phyloP scores from a whole-genome alignment of 2,329 filamentous ascomycete species.

The Shiraia bambusicola region DNA sequence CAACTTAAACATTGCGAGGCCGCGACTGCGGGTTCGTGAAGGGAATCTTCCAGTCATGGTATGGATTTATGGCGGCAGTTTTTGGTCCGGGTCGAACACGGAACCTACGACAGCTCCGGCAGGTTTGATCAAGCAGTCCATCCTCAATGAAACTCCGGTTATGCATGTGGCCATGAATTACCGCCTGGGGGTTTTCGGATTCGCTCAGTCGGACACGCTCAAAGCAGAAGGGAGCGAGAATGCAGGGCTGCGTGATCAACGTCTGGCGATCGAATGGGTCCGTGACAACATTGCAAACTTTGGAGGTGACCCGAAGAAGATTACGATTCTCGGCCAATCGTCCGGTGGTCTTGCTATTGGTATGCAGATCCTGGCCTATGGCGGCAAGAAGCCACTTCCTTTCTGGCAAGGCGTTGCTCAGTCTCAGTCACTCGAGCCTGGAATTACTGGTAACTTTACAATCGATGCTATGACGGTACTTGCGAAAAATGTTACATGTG shows the following conservation, averaged over 20 bases:
- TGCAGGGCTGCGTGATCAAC: constrained; percentile 44
- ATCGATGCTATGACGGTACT: constrained; percentile 50
- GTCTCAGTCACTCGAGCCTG: constrained; percentile 54
- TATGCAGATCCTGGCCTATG: constrained; percentile 40
- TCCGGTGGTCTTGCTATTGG: constrained; percentile 38
- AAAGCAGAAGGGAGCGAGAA: constrained; percentile 39
- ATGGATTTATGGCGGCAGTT: constrained; percentile 53
- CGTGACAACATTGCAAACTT: constrained; percentile 40
- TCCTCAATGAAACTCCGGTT: constrained; percentile 46
- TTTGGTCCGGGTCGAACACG: constrained; percentile 33
- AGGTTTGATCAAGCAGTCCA: constrained; percentile 50
- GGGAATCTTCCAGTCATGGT: constrained; percentile 56
- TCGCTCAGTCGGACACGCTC: constrained; percentile 39
- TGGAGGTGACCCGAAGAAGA: constrained; percentile 37
- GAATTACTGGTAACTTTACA: constrained; percentile 51
- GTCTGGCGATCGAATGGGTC: constrained; percentile 44
- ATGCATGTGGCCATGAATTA: constrained; percentile 43
- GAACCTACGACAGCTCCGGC: constrained; percentile 47
- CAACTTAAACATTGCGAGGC: constrained; percentile 61
- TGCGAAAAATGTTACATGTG: constrained; percentile 49
- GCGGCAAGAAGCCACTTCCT: constrained; percentile 31
- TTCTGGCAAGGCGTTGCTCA: constrained; percentile 44
- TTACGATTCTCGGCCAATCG: constrained; percentile 46
- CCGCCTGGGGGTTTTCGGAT: constrained; percentile 45
- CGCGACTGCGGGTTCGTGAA: constrained; percentile 41